phyloP scores from a whole-genome alignment of 2,329 filamentous ascomycete species.

The Ophiocordyceps australis region DNA sequence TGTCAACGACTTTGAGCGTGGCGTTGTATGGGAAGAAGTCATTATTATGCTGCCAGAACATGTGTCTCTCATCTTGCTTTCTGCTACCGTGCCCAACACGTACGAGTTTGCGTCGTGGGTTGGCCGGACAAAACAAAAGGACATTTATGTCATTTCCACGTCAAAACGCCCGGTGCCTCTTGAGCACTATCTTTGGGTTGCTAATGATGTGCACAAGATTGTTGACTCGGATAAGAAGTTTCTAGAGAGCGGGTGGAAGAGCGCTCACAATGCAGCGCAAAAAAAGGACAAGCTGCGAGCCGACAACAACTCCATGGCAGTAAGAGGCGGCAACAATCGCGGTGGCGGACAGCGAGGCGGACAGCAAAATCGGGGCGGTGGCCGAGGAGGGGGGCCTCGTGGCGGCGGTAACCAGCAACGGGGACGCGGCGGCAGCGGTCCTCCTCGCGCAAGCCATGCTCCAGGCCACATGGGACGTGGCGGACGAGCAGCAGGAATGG shows the following conservation, averaged over 20 bases:
- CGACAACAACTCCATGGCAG: conserved; percentile 21
- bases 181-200: conserved; percentile 92
- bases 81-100: conserved; percentile 92
- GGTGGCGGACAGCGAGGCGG: conserved; percentile 33
- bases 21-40: conserved; percentile 98
- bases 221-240: conserved; percentile 88
- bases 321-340: conserved; percentile 20
- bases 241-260: conserved; percentile 84
- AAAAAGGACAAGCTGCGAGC: conserved; percentile 55
- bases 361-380: conserved; percentile 22
- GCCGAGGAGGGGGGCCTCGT: conserved; percentile 11
- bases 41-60: conserved; percentile 99
- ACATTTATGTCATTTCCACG: conserved; percentile 97
- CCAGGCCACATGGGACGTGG: conserved; percentile 80
- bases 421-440: conserved; percentile 28
- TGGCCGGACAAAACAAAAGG: conserved; percentile 91
- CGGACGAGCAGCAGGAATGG: conserved; percentile 69
- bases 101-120: conserved; percentile 98
- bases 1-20: conserved; percentile 87
- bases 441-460: conserved; percentile 39
- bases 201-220: conserved; percentile 84
- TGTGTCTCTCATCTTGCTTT: conserved; percentile 85
- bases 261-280: conserved; percentile 66
- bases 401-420: conserved; percentile 33
- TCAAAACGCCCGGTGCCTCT: conserved; percentile 86